These are phyloP conservation scores for Trichopus zeylanicus DNA, from an alignment of 116 monocot species.

Conservation along the genomic window DNA sequence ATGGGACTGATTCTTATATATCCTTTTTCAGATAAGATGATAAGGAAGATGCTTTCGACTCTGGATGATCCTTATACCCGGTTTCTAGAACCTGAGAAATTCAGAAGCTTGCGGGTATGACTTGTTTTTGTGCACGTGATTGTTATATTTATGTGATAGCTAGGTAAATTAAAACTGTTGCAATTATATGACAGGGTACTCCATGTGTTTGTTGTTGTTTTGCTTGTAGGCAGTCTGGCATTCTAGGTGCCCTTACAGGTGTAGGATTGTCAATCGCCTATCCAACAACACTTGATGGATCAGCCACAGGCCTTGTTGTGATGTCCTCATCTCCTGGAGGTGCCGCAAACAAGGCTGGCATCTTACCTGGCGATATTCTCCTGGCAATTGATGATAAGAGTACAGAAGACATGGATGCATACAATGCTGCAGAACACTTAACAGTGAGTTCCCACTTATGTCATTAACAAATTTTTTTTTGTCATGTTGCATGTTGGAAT, in stretches of 20 bases:
- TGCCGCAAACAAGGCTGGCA: slow-evolving; percentile 82
- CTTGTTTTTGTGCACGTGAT: slow-evolving; percentile 4
- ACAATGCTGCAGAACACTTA: slow-evolving; percentile 89
- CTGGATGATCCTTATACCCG: slow-evolving; percentile 96
- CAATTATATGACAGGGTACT: not conserved
- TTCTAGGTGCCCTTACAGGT: slow-evolving; percentile 90
- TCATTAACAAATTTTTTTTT: too few species aligned
- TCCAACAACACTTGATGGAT: slow-evolving; percentile 50
- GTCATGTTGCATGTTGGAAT: too few species aligned
- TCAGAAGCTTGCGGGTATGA: slow-evolving; percentile 89
- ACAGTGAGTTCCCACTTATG: slow-evolving; percentile 60
- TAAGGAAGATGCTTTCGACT: slow-evolving; percentile 94
- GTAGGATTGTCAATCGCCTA: slow-evolving; percentile 96
- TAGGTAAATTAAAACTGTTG: not conserved
- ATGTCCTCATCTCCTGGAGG: slow-evolving; percentile 78
- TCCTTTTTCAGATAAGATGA: slow-evolving; percentile 67
- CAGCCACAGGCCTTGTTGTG: slow-evolving; percentile 72
- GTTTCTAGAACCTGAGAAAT: slow-evolving; percentile 90
- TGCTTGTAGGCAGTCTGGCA: slow-evolving; percentile 96
- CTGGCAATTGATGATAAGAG: slow-evolving; percentile 64
- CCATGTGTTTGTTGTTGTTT: slow-evolving; percentile 6
- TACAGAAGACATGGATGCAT: slow-evolving; percentile 94
- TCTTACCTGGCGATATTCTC: slow-evolving; percentile 81
- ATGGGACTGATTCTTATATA: not conserved
- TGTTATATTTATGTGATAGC: not conserved